A percentile compares a stretch with the other conserved stretches of the same genome.
Evolutionary conservation across 371 early-diverging fungal genomes (phyloP).

Genomic region (Rhizopus sp.): DNA sequence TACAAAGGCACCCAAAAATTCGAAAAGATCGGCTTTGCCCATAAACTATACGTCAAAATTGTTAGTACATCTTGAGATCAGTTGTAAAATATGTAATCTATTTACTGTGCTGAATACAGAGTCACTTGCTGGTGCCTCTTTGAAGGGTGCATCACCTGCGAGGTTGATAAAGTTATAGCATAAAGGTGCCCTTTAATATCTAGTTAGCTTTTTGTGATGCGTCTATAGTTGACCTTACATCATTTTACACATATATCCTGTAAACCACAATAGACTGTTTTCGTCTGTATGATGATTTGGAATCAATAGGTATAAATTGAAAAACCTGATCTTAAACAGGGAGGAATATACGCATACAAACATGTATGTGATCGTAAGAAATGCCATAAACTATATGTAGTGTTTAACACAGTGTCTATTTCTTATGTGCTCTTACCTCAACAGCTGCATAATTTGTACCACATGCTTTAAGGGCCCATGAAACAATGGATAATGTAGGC

Average conservation of each 20-base stretch:
- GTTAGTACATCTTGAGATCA: neutral
- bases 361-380: conserved; percentile 86
- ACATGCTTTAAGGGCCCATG: conserved; percentile 42
- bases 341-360: conserved; percentile 89
- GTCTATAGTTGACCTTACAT: conserved; percentile 44
- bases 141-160: conserved; percentile 20
- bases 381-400: conserved; percentile 62
- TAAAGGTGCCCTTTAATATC: conserved; percentile 70
- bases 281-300: conserved; percentile 92
- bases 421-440: conserved; percentile 41
- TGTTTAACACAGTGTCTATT: neutral
- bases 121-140: conserved; percentile 38
- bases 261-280: conserved; percentile 85
- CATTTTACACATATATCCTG: conserved; percentile 86
- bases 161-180: conserved; percentile 94
- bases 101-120: conserved; percentile 52
- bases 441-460: conserved; percentile 57
- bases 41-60: conserved; percentile 57
- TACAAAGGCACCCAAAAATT: conserved; percentile 88
- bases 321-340: conserved; percentile 82
- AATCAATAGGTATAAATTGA: conserved; percentile 83
- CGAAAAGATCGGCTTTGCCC: conserved; percentile 86
- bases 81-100: neutral
- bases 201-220: neutral
- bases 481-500: conserved; percentile 60